Evolutionary conservation across 2,329 filamentous ascomycete species (phyloP).

Genomic region (Aspergillus quadricinctus): DNA sequence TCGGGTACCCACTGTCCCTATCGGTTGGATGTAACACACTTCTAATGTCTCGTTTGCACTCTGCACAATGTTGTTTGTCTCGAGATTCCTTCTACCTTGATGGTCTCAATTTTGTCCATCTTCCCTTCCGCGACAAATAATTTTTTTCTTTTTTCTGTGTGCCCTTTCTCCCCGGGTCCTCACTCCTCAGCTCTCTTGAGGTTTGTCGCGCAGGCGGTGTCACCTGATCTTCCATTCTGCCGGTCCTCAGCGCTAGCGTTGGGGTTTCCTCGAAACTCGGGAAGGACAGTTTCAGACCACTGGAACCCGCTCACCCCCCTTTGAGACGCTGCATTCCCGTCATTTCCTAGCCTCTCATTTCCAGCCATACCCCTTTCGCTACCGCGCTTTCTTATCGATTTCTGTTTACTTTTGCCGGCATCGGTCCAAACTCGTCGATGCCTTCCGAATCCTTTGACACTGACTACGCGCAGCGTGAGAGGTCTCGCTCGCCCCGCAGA

Average conservation of each 20-base stretch:
- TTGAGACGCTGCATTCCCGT: neutral
- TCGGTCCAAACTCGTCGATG: conserved; percentile 14
- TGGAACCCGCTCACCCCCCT: neutral
- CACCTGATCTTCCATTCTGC: neutral
- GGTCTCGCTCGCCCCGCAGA: conserved; percentile 59
- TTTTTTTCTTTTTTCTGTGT: neutral
- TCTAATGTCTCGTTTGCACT: neutral
- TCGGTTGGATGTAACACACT: neutral
- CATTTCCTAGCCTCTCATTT: neutral
- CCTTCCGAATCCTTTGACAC: conserved; percentile 26
- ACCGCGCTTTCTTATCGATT: conserved; percentile 1
- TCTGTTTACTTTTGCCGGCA: conserved; percentile 1
- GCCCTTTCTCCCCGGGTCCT: neutral
- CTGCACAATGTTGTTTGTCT: neutral
- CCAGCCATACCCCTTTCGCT: neutral
- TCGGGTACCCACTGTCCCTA: neutral
- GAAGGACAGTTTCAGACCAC: neutral
- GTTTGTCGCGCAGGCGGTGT: neutral
- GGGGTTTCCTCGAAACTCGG: neutral
- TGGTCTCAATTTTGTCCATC: neutral
- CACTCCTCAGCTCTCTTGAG: neutral
- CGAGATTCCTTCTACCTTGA: neutral
- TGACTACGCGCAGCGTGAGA: conserved; percentile 66
- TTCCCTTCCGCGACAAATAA: neutral
- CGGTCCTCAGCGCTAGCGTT: neutral